These are phyloP conservation scores for Senna siamea DNA, from an alignment of 306 rosid genomes.

Conservation along the genomic window DNA sequence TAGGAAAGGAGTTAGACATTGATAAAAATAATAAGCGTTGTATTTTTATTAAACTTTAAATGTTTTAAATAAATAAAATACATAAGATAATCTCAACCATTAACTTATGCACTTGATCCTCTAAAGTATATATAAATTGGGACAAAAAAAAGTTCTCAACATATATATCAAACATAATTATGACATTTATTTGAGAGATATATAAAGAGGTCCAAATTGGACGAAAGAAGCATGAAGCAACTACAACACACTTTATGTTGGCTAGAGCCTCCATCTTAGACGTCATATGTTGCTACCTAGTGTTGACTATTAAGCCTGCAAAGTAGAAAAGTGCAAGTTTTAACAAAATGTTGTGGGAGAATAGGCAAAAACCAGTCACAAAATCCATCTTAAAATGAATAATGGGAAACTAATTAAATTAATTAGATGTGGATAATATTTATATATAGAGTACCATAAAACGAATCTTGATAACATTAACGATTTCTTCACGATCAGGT, in stretches of 20 bases:
- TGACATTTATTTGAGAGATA: no score
- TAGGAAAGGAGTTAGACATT: no score
- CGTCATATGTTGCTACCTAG: no score
- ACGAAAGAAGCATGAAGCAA: conserved; percentile 10
- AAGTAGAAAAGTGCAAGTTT: conserved; percentile 6
- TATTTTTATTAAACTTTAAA: no score
- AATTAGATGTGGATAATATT: neutral
- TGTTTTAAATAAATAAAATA: no score
- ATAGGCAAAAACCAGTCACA: conserved; percentile 6
- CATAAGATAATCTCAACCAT: no score
- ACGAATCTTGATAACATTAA: conserved; percentile 55
- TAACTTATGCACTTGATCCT: no score
- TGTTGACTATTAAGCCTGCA: conserved; percentile 59
- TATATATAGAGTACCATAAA: conserved; percentile 49
- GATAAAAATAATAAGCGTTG: no score
- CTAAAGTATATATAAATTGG: no score
- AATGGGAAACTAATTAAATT: neutral
- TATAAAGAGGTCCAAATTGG: conserved; percentile 17
- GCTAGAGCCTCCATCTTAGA: no score
- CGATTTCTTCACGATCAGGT: conserved; percentile 50
- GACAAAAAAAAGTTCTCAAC: no score
- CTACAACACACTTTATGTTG: conserved; percentile 16
- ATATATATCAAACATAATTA: no score
- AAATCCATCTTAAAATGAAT: conserved; percentile 15
- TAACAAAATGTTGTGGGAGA: neutral